Evolutionary conservation across 75 land plant species (phyloP), one percentile per base, ranked within the genome.

Genomic region (Pinus tabuliformis): DNA sequence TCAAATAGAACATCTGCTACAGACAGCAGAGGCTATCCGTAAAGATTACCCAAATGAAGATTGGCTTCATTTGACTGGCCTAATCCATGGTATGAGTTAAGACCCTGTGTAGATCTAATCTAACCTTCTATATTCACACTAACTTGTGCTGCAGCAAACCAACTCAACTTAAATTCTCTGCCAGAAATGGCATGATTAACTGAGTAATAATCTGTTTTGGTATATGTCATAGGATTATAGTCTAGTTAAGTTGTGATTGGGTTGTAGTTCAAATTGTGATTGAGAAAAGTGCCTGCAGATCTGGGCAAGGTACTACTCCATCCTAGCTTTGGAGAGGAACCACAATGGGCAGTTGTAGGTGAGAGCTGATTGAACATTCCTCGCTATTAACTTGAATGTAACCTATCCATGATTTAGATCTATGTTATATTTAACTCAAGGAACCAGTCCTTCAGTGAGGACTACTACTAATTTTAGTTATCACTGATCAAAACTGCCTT

Each of bases 311-410:
- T 95, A 39, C 83, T 95, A 45, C 82, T 93, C 33, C 98, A 86
- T 81, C 94, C 87, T 17, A 66, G 36, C 42, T 95, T 95, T 76
- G 98, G 98, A 28, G 86, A 61, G 56, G 88, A 91, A 56, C 97
- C 98, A 36, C 98, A 95, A 70, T 95, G 94, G 92, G 88, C 92
- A 70, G 97, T 89, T 78, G 98, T 95, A 57, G 98, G 98, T 93
- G 52, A 71, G 49, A 68, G 72, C 49, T 68, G 1, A 20, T 39
- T n/a, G 14, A 37, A 66, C 49, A 15, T 20, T 68, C 24, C 24
- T 6, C 54, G 42, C n/a, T 33, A 3, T 5, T 30, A 17, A 13
- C 37, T 28, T 63, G 39, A 63, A 63, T 63, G 39, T 14, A 63
- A 63, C 18, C 39, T 17, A 33, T 36, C 39, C 17, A 63, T 24